A percentile compares a stretch with the other conserved stretches of the same genome.
phyloP scores from a whole-genome alignment of 257 asterid genomes.

The Nicotiana undulata region DNA sequence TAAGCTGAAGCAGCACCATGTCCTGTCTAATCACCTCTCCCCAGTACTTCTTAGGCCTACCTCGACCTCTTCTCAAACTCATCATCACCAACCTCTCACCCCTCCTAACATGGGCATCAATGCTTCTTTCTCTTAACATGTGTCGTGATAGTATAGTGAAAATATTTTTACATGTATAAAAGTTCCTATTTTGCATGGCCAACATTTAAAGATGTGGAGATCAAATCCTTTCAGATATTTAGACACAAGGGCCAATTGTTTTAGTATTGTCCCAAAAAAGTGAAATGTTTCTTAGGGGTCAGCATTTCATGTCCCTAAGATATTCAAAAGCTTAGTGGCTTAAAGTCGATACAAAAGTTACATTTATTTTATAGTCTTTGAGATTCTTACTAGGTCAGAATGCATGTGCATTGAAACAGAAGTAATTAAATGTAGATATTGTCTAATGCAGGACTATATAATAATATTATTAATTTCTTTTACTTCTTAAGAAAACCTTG shows the following conservation, averaged over 20 bases:
- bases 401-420: neutral
- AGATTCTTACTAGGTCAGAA: neutral
- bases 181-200: neutral
- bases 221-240: neutral
- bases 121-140: too few relatives aligned
- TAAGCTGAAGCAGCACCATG: too few relatives aligned
- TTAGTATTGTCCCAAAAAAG: neutral
- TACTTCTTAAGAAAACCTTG: neutral
- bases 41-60: too few relatives aligned
- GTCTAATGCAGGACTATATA: neutral
- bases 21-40: too few relatives aligned
- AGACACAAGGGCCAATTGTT: neutral
- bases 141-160: too few relatives aligned
- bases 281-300: constrained; percentile 4
- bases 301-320: neutral
- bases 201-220: neutral
- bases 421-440: neutral
- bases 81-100: too few relatives aligned
- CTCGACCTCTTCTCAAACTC: too few relatives aligned
- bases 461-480: neutral
- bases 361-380: neutral
- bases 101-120: too few relatives aligned
- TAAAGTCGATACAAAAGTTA: neutral
- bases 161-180: too few relatives aligned
- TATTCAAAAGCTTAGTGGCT: neutral